phyloP scores from a whole-genome alignment of 805 yeast species.

The Starmerella asiatica region DNA sequence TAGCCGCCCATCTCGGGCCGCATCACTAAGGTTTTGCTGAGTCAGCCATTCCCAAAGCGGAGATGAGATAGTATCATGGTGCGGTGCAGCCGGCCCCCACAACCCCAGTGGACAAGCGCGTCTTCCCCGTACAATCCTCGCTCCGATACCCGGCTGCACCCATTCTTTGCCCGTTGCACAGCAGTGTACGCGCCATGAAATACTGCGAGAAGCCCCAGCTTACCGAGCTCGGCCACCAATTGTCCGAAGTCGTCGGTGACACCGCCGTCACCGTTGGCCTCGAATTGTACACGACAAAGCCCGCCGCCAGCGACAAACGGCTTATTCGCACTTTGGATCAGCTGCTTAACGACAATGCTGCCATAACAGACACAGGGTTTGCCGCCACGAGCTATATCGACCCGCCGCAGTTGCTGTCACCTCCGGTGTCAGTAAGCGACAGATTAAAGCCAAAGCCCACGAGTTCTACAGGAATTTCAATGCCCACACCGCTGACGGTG shows the following conservation, averaged over 20 bases:
- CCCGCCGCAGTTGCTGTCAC: slow-evolving; percentile 19
- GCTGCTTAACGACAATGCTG: slow-evolving; percentile 39
- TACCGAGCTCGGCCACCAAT: slow-evolving; percentile 78
- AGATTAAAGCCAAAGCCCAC: slow-evolving; percentile 2
- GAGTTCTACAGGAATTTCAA: background rate
- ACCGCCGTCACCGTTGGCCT: slow-evolving; percentile 75
- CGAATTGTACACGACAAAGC: slow-evolving; percentile 87
- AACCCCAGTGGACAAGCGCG: too few relatives aligned
- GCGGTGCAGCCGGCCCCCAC: too few relatives aligned
- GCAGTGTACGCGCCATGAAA: slow-evolving; percentile 38
- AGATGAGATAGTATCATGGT: too few relatives aligned
- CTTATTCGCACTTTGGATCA: slow-evolving; percentile 76
- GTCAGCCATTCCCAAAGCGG: too few relatives aligned
- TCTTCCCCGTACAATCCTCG: too few relatives aligned
- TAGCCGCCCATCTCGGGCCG: too few relatives aligned
- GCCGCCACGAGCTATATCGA: slow-evolving; percentile 7
- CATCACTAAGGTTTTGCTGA: too few relatives aligned
- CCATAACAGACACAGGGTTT: slow-evolving; percentile 5
- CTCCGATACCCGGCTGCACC: too few relatives aligned
- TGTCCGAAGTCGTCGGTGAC: slow-evolving; percentile 64
- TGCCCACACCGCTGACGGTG: background rate
- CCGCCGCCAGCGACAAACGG: slow-evolving; percentile 80
- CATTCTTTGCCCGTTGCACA: too few relatives aligned
- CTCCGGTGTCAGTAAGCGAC: slow-evolving; percentile 15
- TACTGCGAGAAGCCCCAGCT: slow-evolving; percentile 87